Conservation (phyloP, 139 green algal species). For the Picochlorum sp. region DNA sequence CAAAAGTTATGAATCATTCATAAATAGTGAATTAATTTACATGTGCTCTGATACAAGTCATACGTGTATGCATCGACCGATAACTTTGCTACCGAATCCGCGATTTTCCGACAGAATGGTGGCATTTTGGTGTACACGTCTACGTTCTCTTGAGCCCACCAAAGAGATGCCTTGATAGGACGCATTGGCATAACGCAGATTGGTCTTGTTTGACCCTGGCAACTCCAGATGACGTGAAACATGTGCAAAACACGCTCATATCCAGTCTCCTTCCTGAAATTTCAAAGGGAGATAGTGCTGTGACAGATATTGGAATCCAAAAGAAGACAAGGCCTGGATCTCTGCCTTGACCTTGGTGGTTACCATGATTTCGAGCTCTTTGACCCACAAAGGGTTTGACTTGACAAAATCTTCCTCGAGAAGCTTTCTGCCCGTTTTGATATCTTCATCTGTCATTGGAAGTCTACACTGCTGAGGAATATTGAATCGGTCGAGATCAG, state of each 20-base stretch:
- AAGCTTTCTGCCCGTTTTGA: slow-evolving; percentile 73
- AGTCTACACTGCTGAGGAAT: slow-evolving; percentile 91
- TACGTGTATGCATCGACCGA: too few species aligned
- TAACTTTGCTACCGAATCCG: too few species aligned
- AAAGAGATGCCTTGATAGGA: background rate
- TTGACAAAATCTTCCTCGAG: slow-evolving; percentile 94
- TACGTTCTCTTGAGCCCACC: too few species aligned
- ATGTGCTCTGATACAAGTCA: too few species aligned
- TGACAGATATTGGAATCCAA: slow-evolving; percentile 85
- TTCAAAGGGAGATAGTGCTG: slow-evolving; percentile 89
- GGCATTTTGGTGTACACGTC: too few species aligned
- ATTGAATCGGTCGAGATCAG: slow-evolving; percentile 80
- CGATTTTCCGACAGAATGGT: too few species aligned
- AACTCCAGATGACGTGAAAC: background rate
- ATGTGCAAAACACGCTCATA: slow-evolving; percentile 2
- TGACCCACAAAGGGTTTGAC: slow-evolving; percentile 85
- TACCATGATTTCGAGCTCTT: slow-evolving; percentile 95
- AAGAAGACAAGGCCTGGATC: slow-evolving; percentile 89
- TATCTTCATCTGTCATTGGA: slow-evolving; percentile 86
- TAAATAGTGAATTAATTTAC: too few species aligned
- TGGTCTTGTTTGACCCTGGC: background rate
- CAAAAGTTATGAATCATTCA: too few species aligned
- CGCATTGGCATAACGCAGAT: background rate
- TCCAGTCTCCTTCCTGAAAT: slow-evolving; percentile 49
- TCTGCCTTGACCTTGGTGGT: slow-evolving; percentile 84